These are phyloP conservation scores for Suhomyces atakaporum DNA, from an alignment of 1,139 yeast species.

Conservation along the genomic window DNA sequence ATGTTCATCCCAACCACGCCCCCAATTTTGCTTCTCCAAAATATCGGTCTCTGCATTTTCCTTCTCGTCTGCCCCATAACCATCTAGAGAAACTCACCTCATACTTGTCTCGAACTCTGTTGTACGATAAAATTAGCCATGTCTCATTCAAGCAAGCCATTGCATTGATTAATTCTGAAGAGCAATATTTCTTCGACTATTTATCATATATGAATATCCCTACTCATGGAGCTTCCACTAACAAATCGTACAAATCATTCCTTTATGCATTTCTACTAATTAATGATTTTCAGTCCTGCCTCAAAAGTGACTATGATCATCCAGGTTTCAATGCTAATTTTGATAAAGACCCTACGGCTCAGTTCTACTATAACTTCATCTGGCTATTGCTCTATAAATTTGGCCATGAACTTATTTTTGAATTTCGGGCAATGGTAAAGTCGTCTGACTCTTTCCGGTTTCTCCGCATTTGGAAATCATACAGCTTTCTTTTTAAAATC, in stretches of 20 bases:
- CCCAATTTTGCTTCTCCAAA: too few species aligned
- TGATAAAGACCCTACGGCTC: conserved; percentile 7
- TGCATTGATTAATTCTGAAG: conserved; percentile 2
- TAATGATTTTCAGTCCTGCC: conserved; percentile 21
- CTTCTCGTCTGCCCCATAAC: too few species aligned
- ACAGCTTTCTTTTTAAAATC: conserved; percentile 13
- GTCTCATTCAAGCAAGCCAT: conserved; percentile 7
- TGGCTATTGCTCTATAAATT: conserved; percentile 26
- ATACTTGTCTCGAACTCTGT: neutral
- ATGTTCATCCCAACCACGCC: too few species aligned
- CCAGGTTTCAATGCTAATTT: conserved; percentile 33
- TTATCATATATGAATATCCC: conserved; percentile 3
- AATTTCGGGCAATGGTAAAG: conserved; percentile 3
- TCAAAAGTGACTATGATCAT: conserved; percentile 21
- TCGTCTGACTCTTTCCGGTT: conserved; percentile 2
- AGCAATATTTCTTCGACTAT: conserved; percentile 2
- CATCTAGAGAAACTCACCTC: neutral
- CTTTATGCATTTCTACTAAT: conserved; percentile 29
- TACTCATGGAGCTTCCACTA: neutral
- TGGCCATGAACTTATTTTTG: conserved; percentile 19
- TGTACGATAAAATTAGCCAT: conserved; percentile 1
- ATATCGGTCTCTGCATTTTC: too few species aligned
- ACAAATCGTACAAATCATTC: conserved; percentile 17
- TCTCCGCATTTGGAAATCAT: conserved; percentile 11
- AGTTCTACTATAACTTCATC: conserved; percentile 20